Evolutionary conservation across 148 eudicot species (phyloP), one percentile per base, ranked within the genome.

Genomic region (Vaccinium vitisidaea): DNA sequence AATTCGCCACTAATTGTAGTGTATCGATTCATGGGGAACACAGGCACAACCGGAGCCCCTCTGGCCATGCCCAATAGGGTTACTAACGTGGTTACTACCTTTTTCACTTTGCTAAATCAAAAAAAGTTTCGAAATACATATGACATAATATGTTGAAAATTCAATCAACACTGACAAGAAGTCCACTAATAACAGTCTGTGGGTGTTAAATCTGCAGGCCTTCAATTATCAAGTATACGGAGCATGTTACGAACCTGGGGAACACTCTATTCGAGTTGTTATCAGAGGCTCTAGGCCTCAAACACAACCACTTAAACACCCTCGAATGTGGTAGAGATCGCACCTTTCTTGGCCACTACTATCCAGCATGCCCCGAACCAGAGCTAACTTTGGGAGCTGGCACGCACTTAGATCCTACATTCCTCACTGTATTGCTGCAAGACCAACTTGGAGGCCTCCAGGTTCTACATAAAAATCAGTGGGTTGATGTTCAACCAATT

Each of bases 331-430:
- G 14, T 0, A 84, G 84, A 39, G 90, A 85, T 30, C 69, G 85
- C 19, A 8, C 32, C 2, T 0, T 88, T 8, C 18, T 84, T 23
- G 75, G 82, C 65, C 92, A 90, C 39, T 89, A 91, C 79, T 91
- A 88, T 54, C 92, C 91, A 0, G 84, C 88, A 6, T 88, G 90
- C 82, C 90, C 90, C 1, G 86, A 88, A 61, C 90, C 90, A 4
- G 85, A 86, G 18, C 75, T 59, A 30, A 85, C 90, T 21, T 75
- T 88, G 0, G 88, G 90, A 25, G 48, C 59, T 36, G 55, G 39
- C 63, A 81, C 67, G 59, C 88, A 88, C 43, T 4, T 79, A 1
- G 90, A 88, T 16, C 53, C 79, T 48, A 81, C 78, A 56, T 88
- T 88, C 82, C 49, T 86, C 23, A 88, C 88, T 16, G 55, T 88